Conservation (phyloP, 805 yeast species). For the Phaffomyces opuntiae region DNA sequence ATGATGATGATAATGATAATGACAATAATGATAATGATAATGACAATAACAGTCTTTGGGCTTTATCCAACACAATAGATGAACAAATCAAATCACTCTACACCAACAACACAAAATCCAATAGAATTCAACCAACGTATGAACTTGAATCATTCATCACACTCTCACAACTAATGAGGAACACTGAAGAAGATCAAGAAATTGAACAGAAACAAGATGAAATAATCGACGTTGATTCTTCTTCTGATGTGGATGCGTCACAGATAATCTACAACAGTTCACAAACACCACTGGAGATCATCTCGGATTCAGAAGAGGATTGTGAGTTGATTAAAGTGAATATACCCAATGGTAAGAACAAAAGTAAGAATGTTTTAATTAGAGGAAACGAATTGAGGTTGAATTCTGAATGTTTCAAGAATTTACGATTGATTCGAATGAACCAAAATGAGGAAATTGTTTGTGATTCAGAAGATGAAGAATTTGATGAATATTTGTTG, state of each 20-base stretch:
- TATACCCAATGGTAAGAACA: background rate
- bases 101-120: background rate
- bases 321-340: background rate
- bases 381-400: background rate
- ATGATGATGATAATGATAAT: background rate
- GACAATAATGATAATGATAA: background rate
- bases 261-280: too few species aligned
- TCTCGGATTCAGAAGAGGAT: too few species aligned
- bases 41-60: background rate
- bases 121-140: background rate
- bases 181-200: background rate
- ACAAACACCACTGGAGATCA: too few species aligned
- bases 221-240: background rate
- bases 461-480: slow-evolving; percentile 4
- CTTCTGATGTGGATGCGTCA: background rate
- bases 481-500: too few species aligned
- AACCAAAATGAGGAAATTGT: background rate
- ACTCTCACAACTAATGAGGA: slow-evolving; percentile 3
- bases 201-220: background rate
- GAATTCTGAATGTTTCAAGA: background rate
- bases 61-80: background rate
- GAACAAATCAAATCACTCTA: background rate
- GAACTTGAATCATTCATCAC: slow-evolving; percentile 6
- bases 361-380: background rate
- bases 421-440: slow-evolving; percentile 1